Evolutionary conservation across 2,329 filamentous ascomycete genomes (phyloP).

Genomic region (Furcasterigmium sp.): DNA sequence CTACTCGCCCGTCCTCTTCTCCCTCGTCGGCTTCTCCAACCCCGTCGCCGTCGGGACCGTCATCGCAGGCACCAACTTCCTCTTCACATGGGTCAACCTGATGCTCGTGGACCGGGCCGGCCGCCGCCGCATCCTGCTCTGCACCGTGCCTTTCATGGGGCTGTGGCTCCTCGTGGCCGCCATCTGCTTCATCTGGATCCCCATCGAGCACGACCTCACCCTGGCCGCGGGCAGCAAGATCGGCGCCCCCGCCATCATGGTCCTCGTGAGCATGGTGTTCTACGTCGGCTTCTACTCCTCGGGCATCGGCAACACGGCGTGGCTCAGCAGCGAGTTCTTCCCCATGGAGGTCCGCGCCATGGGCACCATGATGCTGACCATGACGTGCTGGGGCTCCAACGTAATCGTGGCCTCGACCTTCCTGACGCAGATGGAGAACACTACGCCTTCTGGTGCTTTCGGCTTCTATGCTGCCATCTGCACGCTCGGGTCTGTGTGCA

Average conservation of each 20-base stretch:
- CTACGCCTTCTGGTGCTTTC: slow-evolving; percentile 43
- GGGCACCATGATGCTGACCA: slow-evolving; percentile 42
- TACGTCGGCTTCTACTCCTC: slow-evolving; percentile 37
- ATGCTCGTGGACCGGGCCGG: slow-evolving; percentile 39
- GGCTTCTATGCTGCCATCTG: slow-evolving; percentile 47
- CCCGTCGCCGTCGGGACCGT: slow-evolving; percentile 39
- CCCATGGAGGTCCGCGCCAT: slow-evolving; percentile 41
- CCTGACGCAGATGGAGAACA: slow-evolving; percentile 42
- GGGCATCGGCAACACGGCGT: slow-evolving; percentile 40
- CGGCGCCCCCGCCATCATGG: slow-evolving; percentile 22
- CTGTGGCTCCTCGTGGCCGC: slow-evolving; percentile 33
- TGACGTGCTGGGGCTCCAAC: slow-evolving; percentile 40
- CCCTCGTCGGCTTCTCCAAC: slow-evolving; percentile 42
- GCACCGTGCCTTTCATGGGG: slow-evolving; percentile 38
- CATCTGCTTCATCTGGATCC: slow-evolving; percentile 38
- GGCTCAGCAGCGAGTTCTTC: slow-evolving; percentile 41
- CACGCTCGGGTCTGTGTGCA: slow-evolving; percentile 36
- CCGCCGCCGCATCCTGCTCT: slow-evolving; percentile 36
- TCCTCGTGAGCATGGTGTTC: slow-evolving; percentile 36
- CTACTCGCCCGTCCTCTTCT: slow-evolving; percentile 43
- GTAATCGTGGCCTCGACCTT: slow-evolving; percentile 46
- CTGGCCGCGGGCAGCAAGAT: slow-evolving; percentile 26
- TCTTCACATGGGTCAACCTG: slow-evolving; percentile 44
- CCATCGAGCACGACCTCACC: slow-evolving; percentile 33
- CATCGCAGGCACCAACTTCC: slow-evolving; percentile 39